These are phyloP conservation scores for Omphalotus guepiniiformis DNA, from an alignment of 768 basidiomycete species.

Conservation along the genomic window DNA sequence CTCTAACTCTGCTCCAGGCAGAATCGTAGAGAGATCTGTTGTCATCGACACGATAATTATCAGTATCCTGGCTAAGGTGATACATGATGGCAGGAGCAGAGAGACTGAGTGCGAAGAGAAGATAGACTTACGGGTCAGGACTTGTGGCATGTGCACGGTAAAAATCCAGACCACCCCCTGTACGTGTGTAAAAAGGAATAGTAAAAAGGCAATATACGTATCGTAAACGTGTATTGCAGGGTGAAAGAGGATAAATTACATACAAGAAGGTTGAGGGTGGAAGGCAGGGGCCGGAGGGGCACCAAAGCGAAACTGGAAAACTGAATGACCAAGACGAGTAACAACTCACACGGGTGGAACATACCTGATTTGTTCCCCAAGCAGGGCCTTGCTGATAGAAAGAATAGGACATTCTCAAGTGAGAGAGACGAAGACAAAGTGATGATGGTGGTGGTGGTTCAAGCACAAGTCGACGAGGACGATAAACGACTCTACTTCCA, in stretches of 20 bases:
- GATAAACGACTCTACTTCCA: slow-evolving; percentile 1
- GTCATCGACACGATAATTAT: background rate
- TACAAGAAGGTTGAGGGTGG: slow-evolving; percentile 51
- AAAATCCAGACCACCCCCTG: slow-evolving; percentile 62
- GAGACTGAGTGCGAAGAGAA: slow-evolving; percentile 46
- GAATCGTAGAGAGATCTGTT: slow-evolving; percentile 53
- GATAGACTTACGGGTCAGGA: slow-evolving; percentile 51
- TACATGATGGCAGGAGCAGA: slow-evolving; percentile 12
- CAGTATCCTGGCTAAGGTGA: background rate
- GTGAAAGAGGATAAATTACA: slow-evolving; percentile 20
- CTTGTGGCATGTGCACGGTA: slow-evolving; percentile 58
- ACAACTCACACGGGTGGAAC: too few relatives aligned
- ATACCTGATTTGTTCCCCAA: slow-evolving; percentile 45
- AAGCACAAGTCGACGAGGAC: slow-evolving; percentile 11
- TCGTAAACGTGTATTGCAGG: slow-evolving; percentile 6
- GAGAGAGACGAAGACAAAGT: too few relatives aligned
- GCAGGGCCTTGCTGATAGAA: slow-evolving; percentile 43
- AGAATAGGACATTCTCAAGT: slow-evolving; percentile 35
- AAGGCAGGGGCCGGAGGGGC: slow-evolving; percentile 28
- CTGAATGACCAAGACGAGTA: too few relatives aligned
- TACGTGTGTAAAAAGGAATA: slow-evolving; percentile 11
- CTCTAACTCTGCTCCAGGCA: slow-evolving; percentile 44
- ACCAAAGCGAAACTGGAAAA: slow-evolving; percentile 27
- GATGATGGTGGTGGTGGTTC: slow-evolving; percentile 9
- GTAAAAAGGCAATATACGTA: too few relatives aligned